Base-by-base conservation (phyloP, 176 grass and related monocot species). In the Leersia perrieri region DNA sequence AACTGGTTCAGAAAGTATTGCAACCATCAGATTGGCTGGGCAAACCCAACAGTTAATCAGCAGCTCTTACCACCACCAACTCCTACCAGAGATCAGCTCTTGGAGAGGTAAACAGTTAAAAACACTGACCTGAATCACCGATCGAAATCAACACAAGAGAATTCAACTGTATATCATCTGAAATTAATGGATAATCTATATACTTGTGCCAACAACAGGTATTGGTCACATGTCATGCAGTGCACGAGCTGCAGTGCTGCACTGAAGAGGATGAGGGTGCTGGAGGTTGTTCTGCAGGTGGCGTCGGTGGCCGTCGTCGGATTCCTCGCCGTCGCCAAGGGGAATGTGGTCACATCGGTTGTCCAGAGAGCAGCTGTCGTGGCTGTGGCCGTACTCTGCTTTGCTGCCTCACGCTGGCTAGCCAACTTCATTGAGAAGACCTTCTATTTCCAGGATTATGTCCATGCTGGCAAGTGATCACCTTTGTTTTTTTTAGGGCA, bases 401-500 rank as follows among this genome's bases (percentile, higher is more conserved):
- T 53, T 7, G 49, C 18, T 0, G 49, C 49, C 18, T 53, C 49
- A 15, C 49, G 49, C 1, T 93, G 92, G 90, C 86, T 98, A 0
- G 85, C 90, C 0, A 70, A 72, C 53, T 98, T 91, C 86, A 91
- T 94, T 61, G 30, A 98, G 33, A 98, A 88, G 78, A 94, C 66
- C 65, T 98, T 98, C 71, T 98, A 98, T 39, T 98, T 91, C 86
- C 86, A 94, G 73, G 92, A 93, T 39, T 98, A 98, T 44, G 78
- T 89, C 78, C 95, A 98, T 72, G 92, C 95, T 51, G 87, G 88
- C 82, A 94, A 86, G 86, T 98, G 82, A 89, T 22, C 39, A 11
- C 2, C 47, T n/a, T n/a, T n/a, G n/a, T n/a, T n/a, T n/a, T n/a
- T n/a, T n/a, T n/a, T n/a, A n/a, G n/a, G n/a, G n/a, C n/a, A n/a